Conservation (phyloP, 148 eudicot genomes). For the Amaranthus hypochondriacus region DNA sequence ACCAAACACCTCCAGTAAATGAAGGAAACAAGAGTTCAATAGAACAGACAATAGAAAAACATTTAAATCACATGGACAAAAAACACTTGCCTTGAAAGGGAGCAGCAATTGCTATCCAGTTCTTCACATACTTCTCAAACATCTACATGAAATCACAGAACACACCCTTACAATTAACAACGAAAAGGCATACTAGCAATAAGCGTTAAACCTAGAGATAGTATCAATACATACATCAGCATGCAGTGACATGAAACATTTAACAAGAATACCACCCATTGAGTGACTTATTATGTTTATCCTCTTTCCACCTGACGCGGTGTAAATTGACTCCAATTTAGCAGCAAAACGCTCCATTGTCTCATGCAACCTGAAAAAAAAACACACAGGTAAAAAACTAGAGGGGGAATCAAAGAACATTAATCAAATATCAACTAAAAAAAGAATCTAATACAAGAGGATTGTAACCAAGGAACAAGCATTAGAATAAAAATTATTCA, state of each 20-base stretch:
- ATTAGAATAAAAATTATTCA: no score
- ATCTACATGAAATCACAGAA: slow-evolving; percentile 39
- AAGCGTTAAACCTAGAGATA: not conserved
- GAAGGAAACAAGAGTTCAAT: not conserved
- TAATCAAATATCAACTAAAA: no score
- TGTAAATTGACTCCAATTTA: slow-evolving; percentile 71
- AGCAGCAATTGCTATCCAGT: slow-evolving; percentile 96
- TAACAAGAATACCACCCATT: slow-evolving; percentile 93
- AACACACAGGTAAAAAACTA: not conserved
- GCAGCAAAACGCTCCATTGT: slow-evolving; percentile 65
- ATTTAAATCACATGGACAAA: not conserved
- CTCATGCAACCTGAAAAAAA: slow-evolving; percentile 38
- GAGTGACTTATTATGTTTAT: slow-evolving; percentile 85
- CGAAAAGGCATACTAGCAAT: not conserved
- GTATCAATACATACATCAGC: slow-evolving; percentile 49
- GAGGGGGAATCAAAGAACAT: not conserved
- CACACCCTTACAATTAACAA: slow-evolving; percentile 3
- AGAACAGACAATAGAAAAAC: not conserved
- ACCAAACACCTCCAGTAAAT: no score
- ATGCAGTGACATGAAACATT: slow-evolving; percentile 87
- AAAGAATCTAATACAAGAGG: fast-evolving
- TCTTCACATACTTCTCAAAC: slow-evolving; percentile 96
- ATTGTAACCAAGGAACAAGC: no score
- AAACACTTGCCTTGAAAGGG: slow-evolving; percentile 78
- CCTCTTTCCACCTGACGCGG: slow-evolving; percentile 88